Evolutionary conservation across 371 early-diverging fungal species (phyloP).

Genomic region (Zancudomyces culisetae): DNA sequence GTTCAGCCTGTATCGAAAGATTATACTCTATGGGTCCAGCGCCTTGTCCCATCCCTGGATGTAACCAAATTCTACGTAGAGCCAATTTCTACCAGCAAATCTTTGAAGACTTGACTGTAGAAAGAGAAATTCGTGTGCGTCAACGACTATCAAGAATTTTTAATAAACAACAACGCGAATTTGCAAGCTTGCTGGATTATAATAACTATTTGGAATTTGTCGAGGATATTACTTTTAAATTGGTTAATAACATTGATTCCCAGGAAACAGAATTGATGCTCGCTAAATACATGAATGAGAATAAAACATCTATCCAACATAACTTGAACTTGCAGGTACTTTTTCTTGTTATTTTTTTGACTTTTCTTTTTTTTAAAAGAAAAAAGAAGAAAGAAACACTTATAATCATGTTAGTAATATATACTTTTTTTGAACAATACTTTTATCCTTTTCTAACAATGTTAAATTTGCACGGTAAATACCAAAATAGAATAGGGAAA

Average conservation of each 20-base stretch:
- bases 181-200: constrained; percentile 46
- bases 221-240: constrained; percentile 73
- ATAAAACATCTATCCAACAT: constrained; percentile 55
- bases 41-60: constrained; percentile 82
- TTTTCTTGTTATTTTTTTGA: constrained; percentile 1
- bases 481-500: background rate
- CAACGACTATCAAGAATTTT: constrained; percentile 60
- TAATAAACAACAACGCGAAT: constrained; percentile 83
- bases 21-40: constrained; percentile 71
- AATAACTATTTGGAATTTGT: constrained; percentile 86
- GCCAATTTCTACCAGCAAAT: constrained; percentile 70
- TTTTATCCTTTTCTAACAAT: background rate
- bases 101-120: constrained; percentile 85
- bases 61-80: constrained; percentile 60
- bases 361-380: background rate
- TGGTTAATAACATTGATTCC: constrained; percentile 68
- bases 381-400: no score
- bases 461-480: no score
- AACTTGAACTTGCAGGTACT: constrained; percentile 20
- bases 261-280: constrained; percentile 66
- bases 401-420: background rate
- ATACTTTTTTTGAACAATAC: background rate
- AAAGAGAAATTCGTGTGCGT: constrained; percentile 84
- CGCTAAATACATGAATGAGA: constrained; percentile 53
- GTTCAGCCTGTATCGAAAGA: constrained; percentile 75